A percentile compares a stretch with the other conserved stretches of the same genome.
Evolutionary conservation across 805 yeast species (phyloP).

Genomic region (Candida schatavii): DNA sequence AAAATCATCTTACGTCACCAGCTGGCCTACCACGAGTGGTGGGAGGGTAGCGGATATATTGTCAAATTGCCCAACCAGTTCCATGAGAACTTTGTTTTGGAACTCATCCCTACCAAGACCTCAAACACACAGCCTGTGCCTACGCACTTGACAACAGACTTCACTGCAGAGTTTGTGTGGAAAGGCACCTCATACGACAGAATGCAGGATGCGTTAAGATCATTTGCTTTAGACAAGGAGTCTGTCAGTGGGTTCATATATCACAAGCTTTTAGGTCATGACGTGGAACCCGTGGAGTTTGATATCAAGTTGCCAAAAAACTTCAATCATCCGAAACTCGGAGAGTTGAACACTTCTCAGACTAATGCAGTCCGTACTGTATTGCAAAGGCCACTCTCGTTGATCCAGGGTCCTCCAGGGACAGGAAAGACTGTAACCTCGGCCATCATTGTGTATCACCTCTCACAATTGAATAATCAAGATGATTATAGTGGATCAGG

Average conservation of each 20-base stretch:
- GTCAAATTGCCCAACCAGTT: conserved; percentile 65
- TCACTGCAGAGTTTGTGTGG: conserved; percentile 88
- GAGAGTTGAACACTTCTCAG: conserved; percentile 75
- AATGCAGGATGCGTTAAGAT: conserved; percentile 74
- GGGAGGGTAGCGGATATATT: conserved; percentile 75
- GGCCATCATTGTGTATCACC: conserved; percentile 79
- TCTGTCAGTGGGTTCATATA: conserved; percentile 74
- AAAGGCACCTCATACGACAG: conserved; percentile 78
- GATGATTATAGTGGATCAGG: neutral
- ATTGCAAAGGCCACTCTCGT: conserved; percentile 65
- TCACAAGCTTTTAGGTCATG: conserved; percentile 78
- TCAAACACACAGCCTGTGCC: conserved; percentile 47
- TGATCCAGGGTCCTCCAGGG: conserved; percentile 83
- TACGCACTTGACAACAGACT: conserved; percentile 57
- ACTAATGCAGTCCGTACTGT: conserved; percentile 71
- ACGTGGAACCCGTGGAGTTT: conserved; percentile 60
- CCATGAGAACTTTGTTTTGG: conserved; percentile 70
- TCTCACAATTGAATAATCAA: conserved; percentile 48
- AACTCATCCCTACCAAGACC: conserved; percentile 45
- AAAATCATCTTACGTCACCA: conserved; percentile 57
- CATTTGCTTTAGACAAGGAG: conserved; percentile 66
- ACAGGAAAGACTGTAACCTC: conserved; percentile 96
- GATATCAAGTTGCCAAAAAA: conserved; percentile 58
- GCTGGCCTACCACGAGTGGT: conserved; percentile 48
- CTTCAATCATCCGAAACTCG: conserved; percentile 63